A percentile compares a stretch with the other conserved stretches of the same genome.
Conservation (phyloP, 208 protist species). For the Trypanosoma brucei region DNA sequence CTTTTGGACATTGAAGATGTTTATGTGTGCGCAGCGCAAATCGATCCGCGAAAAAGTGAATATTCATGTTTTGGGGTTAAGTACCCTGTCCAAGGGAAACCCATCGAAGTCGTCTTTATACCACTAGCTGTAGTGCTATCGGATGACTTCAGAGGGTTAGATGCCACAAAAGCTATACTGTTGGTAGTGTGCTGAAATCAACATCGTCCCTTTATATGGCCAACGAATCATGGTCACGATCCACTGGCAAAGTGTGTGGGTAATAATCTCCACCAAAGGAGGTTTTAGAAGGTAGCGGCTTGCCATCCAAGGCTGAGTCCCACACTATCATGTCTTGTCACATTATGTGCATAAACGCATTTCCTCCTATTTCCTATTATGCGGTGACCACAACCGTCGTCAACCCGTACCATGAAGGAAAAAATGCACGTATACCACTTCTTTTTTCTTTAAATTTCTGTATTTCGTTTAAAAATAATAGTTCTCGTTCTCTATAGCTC, state of each 20-base stretch:
- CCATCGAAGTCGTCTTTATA: neutral
- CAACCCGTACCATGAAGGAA: neutral
- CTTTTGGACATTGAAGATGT: neutral
- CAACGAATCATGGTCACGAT: neutral
- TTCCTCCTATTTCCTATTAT: neutral
- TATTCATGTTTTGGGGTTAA: neutral
- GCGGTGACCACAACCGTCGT: neutral
- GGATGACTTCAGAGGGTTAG: neutral
- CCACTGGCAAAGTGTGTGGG: neutral
- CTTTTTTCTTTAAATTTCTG: too few species aligned
- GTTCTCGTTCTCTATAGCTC: too few species aligned
- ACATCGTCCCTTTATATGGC: neutral
- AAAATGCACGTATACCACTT: neutral
- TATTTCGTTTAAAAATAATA: too few species aligned
- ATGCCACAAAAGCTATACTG: neutral
- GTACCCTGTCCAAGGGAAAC: neutral
- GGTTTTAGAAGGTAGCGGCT: neutral
- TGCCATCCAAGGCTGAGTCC: neutral
- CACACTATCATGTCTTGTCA: neutral
- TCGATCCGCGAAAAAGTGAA: neutral
- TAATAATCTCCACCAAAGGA: neutral
- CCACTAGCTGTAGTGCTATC: neutral
- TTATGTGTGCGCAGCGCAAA: neutral
- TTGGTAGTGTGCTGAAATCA: neutral
- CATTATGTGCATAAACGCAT: neutral